These are phyloP conservation scores for Apiospora koreana DNA, from an alignment of 2,329 filamentous ascomycete genomes.

Conservation along the genomic window DNA sequence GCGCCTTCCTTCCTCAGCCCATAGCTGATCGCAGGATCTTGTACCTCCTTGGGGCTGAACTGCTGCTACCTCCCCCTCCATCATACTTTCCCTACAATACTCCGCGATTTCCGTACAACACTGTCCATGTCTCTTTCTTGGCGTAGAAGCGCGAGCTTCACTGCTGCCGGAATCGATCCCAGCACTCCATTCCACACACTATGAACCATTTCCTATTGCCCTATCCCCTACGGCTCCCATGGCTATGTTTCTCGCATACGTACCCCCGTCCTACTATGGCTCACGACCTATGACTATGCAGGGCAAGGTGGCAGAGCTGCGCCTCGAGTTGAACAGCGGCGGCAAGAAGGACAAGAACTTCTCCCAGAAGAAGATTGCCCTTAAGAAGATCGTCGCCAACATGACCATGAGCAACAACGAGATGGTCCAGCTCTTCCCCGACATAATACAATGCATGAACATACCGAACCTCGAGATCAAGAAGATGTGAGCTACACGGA, in stretches of 20 bases:
- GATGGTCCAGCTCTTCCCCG: conserved; percentile 95
- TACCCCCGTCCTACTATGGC: conserved; percentile 45
- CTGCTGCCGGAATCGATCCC: background rate
- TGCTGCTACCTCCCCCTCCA: background rate
- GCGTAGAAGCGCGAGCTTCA: background rate
- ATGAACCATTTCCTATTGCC: background rate
- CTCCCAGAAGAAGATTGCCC: conserved; percentile 90
- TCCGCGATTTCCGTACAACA: background rate
- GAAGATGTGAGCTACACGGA: conserved; percentile 75
- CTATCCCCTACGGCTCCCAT: conserved; percentile 17
- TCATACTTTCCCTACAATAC: background rate
- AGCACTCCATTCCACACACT: background rate
- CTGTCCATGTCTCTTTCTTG: background rate
- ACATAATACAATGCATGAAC: conserved; percentile 94
- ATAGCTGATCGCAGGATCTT: background rate
- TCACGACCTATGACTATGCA: conserved; percentile 64
- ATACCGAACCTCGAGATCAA: conserved; percentile 96
- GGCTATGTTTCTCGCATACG: conserved; percentile 56
- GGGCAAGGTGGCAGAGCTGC: conserved; percentile 98
- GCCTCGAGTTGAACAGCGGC: conserved; percentile 88
- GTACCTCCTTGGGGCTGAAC: background rate
- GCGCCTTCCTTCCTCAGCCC: background rate
- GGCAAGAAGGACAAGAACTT: conserved; percentile 99
- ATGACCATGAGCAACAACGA: conserved; percentile 99
- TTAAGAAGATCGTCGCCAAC: conserved; percentile 99